Evolutionary conservation across 2,329 filamentous ascomycete species (phyloP), one percentile per base, ranked within the genome.

Genomic region (Alternaria dauci): DNA sequence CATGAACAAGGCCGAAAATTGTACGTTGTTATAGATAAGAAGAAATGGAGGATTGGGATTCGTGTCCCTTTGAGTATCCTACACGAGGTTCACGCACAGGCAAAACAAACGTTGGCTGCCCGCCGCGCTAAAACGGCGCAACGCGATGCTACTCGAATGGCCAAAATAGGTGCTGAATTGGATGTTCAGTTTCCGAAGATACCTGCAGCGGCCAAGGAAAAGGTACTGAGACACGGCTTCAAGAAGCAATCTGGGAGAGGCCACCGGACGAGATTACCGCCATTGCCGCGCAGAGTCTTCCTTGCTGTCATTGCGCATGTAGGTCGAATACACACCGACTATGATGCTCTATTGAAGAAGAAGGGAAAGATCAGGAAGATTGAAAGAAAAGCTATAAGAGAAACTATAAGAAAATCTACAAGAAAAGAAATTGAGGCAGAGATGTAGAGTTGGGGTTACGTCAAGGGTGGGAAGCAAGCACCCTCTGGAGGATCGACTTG

Each of bases 261-360:
- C 1, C 85, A 84, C 3, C 74, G 84, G 52, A 81, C 80, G 2
- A 71, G 70, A 2, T 81, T 62, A 44, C 67, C 84, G 6, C 70
- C 71, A 0, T 46, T 83, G 36, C 70, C 73, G 7, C 68, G 76
- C 14, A 84, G 80, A 63, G 82, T 80, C 5, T 65, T 71, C 46
- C 75, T 85, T 25, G 85, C 82, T 2, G 82, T 86, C 12, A 71
- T 79, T 23, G 84, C 85, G 3, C 81, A 86, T 62, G 78, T 84
- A 5, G 77, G 85, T 7, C 84, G 86, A 65, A 63, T 57, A 3
- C 78, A 84, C 44, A 86, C 84, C 0, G 65, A 75, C 1, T 87
- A 87, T 58, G 82, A 86, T 14, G 83, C 42, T 60, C 84, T 55
- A 52, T 54, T 47, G 14, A 43, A 26, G 66, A 64, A 6, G 58